Evolutionary conservation across 139 green algal species (phyloP), one percentile per base, ranked within the genome.

Genomic region (Chlamydomonas applanata): DNA sequence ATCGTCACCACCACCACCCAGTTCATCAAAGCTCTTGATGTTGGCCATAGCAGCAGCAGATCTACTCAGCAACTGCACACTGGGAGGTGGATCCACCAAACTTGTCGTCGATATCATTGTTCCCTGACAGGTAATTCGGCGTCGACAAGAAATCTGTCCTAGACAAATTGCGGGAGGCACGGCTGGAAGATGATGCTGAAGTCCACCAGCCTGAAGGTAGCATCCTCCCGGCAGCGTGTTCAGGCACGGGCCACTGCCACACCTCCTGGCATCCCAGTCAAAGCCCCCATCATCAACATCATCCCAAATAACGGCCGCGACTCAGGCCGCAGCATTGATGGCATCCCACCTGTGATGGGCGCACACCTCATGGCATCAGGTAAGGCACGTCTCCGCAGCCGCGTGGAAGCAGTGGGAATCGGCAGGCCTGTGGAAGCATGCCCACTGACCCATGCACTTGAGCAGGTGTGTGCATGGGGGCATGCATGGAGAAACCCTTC

Each of bases 281-380:
- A 49, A 11, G 7, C 7, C 7, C 40, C 40, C 60, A 52, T 82
- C 62, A 76, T 91, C 59, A 90, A 93, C 85, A 40, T 88, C 14
- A 93, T 93, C 36, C 80, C 83, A 0, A 82, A 88, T 29, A 88
- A 73, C 60, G 80, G 81, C 0, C 9, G 32, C 2, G 69, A 66
- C 24, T 52, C 11, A 2, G 69, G 69, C 17, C 54, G 69, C 7
- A 29, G 11, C 5, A 46, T 75, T 27, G 53, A 88, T 27, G 93
- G 93, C 22, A 86, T 97, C 27, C 93, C 93, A 9, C 83, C 92
- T 11, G 92, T 94, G 29, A 96, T 97, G 92, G 93, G 93, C 27
- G 91, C 88, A 29, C 93, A 97, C 75, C 83, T 94, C 1, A 97
- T 97, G 93, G 75, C 86, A 4, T 92, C 82, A 33, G 92, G 89